These are phyloP conservation scores for Hericium rajendrae DNA, from an alignment of 768 basidiomycete species.

Conservation along the genomic window DNA sequence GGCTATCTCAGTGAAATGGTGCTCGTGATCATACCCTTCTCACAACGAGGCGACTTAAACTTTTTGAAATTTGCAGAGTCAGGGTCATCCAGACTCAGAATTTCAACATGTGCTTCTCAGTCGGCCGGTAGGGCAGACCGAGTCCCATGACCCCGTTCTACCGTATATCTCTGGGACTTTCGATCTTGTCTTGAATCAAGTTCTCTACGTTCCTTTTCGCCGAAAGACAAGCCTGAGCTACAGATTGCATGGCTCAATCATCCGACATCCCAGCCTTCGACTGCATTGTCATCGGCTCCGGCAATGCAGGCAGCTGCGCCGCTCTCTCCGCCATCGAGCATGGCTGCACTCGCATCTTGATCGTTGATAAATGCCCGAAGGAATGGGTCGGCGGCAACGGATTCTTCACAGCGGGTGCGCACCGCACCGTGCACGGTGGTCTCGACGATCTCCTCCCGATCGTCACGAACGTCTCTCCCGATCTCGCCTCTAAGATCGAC, in stretches of 20 bases:
- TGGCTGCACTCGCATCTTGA: constrained; percentile 50
- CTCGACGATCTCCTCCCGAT: constrained; percentile 49
- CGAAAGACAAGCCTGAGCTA: background rate
- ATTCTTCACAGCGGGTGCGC: constrained; percentile 63
- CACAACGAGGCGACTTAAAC: no score
- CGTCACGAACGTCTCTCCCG: constrained; percentile 36
- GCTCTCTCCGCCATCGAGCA: constrained; percentile 50
- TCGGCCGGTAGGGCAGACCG: no score
- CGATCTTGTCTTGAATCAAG: background rate
- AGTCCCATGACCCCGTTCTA: no score
- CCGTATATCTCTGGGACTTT: no score
- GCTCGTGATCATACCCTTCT: no score
- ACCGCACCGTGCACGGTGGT: constrained; percentile 54
- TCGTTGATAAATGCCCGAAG: constrained; percentile 55
- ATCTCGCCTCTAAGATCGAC: constrained; percentile 39
- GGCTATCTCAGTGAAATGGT: no score
- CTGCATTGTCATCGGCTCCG: constrained; percentile 56
- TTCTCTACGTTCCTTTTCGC: background rate
- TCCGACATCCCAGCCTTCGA: constrained; percentile 21
- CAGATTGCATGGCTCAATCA: background rate
- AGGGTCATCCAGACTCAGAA: no score
- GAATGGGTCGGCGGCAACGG: constrained; percentile 65
- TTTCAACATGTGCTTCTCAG: no score
- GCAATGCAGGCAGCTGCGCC: constrained; percentile 59
- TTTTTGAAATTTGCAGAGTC: no score